Evolutionary conservation across 2,329 filamentous ascomycete species (phyloP).

Genomic region (Fusarium nurragi): DNA sequence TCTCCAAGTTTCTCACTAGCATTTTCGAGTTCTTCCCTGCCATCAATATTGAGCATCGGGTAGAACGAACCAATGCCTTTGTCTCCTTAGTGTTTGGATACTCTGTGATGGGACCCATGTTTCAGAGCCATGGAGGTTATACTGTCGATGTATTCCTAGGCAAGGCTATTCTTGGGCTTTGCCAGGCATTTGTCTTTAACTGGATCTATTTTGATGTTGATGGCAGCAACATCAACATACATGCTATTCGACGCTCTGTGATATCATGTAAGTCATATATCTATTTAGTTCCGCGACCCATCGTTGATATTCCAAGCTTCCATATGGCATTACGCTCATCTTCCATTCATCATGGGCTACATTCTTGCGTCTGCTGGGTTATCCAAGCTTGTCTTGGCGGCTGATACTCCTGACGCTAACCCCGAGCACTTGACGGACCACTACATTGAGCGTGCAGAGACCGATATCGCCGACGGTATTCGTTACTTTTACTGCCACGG

Average conservation of each 20-base stretch:
- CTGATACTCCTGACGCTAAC: conserved; percentile 61
- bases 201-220: conserved; percentile 74
- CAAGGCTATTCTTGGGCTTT: conserved; percentile 67
- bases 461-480: conserved; percentile 61
- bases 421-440: conserved; percentile 59
- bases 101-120: conserved; percentile 68
- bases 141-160: conserved; percentile 67
- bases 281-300: not conserved
- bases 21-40: conserved; percentile 69
- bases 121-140: conserved; percentile 59
- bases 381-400: conserved; percentile 66
- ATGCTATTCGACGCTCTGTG: conserved; percentile 67
- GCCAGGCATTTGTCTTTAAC: conserved; percentile 68
- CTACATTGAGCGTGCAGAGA: conserved; percentile 60
- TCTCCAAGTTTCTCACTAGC: conserved; percentile 44
- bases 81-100: conserved; percentile 72
- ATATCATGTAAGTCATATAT: conserved; percentile 49
- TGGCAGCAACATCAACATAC: conserved; percentile 62
- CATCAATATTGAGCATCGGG: conserved; percentile 72
- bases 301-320: conserved; percentile 50
- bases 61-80: conserved; percentile 71
- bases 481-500: conserved; percentile 73
- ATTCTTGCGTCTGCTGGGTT: conserved; percentile 67
- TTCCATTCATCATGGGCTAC: conserved; percentile 71
- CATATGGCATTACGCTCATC: conserved; percentile 65